A percentile compares a stretch with the other conserved stretches of the same genome.
Evolutionary conservation across 257 asterid species (phyloP).

Genomic region (Gentiana macrophylla): DNA sequence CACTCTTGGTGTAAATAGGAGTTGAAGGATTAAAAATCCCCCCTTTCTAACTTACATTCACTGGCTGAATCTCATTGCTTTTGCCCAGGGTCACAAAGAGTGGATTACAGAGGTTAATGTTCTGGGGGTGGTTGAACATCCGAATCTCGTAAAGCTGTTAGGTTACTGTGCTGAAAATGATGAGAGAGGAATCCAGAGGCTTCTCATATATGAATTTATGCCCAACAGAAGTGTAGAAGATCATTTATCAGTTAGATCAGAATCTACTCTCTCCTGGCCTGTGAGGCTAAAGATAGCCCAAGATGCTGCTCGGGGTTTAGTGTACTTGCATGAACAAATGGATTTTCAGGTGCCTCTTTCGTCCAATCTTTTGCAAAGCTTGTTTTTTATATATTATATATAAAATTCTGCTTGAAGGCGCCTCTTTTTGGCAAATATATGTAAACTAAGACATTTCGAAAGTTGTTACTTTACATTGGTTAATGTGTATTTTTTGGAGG

Average conservation of each 20-base stretch:
- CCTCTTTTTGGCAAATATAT: background rate
- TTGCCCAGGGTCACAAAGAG: constrained; percentile 85
- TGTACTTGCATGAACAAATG: constrained; percentile 92
- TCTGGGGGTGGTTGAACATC: constrained; percentile 87
- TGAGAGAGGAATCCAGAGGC: constrained; percentile 96
- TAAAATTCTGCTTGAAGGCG: background rate
- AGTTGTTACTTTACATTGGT: background rate
- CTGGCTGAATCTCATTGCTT: constrained; percentile 7
- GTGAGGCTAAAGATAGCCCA: constrained; percentile 82
- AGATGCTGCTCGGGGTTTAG: constrained; percentile 86
- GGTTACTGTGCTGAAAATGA: constrained; percentile 99
- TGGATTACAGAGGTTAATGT: constrained; percentile 99
- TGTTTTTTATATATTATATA: background rate
- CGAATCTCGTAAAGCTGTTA: constrained; percentile 78
- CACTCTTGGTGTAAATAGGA: background rate
- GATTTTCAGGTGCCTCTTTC: constrained; percentile 68
- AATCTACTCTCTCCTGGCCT: constrained; percentile 69
- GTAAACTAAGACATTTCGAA: background rate
- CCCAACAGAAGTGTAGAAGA: constrained; percentile 86
- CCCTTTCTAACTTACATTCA: background rate
- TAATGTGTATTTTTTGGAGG: background rate
- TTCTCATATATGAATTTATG: constrained; percentile 84
- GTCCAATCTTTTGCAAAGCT: background rate
- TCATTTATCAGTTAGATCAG: constrained; percentile 53
- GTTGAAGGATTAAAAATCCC: constrained; percentile 1